Evolutionary conservation across 495 filamentous ascomycete species (phyloP).

Genomic region (Polyplosphaeria fusca): DNA sequence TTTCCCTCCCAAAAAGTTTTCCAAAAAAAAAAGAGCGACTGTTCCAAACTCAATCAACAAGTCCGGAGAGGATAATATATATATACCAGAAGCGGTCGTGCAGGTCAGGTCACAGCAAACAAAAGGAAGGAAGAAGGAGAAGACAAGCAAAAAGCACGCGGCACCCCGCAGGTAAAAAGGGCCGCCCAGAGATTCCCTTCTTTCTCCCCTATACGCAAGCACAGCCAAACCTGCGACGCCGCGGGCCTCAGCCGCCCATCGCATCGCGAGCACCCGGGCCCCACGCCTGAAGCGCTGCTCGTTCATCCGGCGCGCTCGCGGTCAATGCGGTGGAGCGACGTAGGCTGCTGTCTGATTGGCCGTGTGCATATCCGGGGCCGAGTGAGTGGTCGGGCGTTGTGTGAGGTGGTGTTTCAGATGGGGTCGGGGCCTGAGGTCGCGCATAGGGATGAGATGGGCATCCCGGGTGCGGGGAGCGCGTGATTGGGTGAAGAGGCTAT

Average conservation of each 20-base stretch:
- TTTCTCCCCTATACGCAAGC: not conserved
- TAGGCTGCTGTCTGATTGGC: no score
- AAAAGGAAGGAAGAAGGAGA: not conserved
- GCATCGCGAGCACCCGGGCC: not conserved
- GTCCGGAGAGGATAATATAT: conserved; percentile 9
- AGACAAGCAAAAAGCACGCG: not conserved
- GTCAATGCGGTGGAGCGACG: no score
- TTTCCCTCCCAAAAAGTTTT: not conserved
- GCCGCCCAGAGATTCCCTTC: not conserved
- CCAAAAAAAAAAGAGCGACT: conserved; percentile 10
- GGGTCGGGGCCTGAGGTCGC: not conserved
- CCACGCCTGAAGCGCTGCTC: not conserved
- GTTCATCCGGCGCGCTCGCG: no score
- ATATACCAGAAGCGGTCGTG: no score
- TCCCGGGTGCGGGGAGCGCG: not conserved
- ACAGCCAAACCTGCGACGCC: conserved; percentile 17
- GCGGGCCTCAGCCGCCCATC: not conserved
- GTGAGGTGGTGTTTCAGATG: not conserved
- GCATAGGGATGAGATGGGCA: not conserved
- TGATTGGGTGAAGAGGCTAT: not conserved
- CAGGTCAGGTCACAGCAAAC: not conserved
- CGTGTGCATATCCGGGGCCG: not conserved
- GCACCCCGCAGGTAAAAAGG: not conserved
- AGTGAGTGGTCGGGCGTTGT: not conserved
- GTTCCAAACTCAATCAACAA: conserved; percentile 27